Base-by-base conservation (phyloP, 1,284 basidiomycete species). In the Microbotryomycetes sp. region DNA sequence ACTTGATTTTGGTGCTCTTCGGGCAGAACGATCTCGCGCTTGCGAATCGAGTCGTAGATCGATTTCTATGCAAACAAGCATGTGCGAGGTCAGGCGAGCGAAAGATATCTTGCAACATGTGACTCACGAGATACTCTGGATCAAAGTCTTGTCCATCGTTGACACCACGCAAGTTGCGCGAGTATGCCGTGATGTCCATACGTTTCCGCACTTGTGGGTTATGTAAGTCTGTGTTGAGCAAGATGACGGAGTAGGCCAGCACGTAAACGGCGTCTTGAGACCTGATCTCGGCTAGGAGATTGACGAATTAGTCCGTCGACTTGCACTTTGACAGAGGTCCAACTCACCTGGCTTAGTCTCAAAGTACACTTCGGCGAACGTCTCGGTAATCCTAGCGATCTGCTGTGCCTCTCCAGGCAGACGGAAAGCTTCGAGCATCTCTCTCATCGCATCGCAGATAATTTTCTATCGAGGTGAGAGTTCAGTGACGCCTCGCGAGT, bases 221-320 rank as follows among this genome's bases (percentile, higher is more conserved):
- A 75, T 97, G 94, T 61, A 86, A 83, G 78, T 99, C 96, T 2
- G 96, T 98, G 76, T 99, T 99, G 60, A 99, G 83, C 91, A 99
- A 85, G 76, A 99, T 97, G 66, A 99, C 86, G 0, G 94, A 97
- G 76, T 87, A 99, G 0, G 94, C 84, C 27, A 99, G 78, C 3
- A 99, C 88, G 76, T 97, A 96, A 24, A 91, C 89, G 1, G 94
- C 90, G 75, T 98, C 96, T 76, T 91, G 85, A 48, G 81, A 87
- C 72, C 88, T 89, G 70, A 98, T 87, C 73, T 93, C 93, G 52
- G 83, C 89, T 87, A 65, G 16, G 62, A 54, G 28, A 13, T 24
- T 49, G 30, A 41, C 5, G 45, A 35, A 15, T 3, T 5, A 2
- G 16, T 30, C 35, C 6, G 50, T 21, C 4, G 16, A 52, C 27